A percentile compares a stretch with the other conserved stretches of the same genome.
Evolutionary conservation across 2,329 filamentous ascomycete genomes (phyloP).

Genomic region (Gremmenia infestans): DNA sequence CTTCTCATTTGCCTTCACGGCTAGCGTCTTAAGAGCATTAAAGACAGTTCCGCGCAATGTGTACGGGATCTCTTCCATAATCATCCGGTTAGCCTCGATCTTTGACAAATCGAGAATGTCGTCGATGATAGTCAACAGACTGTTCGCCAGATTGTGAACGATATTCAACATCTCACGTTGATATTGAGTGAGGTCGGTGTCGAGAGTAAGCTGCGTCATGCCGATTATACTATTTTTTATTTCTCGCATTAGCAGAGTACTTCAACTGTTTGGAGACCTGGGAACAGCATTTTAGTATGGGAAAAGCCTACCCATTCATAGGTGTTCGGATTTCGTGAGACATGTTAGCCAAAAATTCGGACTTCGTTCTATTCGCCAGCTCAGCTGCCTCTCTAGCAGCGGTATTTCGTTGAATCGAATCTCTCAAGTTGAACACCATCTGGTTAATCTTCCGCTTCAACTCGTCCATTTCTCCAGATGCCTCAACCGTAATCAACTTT

Average conservation of each 20-base stretch:
- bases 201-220: constrained; percentile 94
- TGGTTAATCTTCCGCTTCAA: constrained; percentile 98
- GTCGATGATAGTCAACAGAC: constrained; percentile 93
- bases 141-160: constrained; percentile 94
- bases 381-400: constrained; percentile 94
- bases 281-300: too few relatives aligned
- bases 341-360: constrained; percentile 98
- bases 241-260: neutral
- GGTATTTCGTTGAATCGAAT: constrained; percentile 95
- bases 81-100: constrained; percentile 95
- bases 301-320: constrained; percentile 44
- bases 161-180: constrained; percentile 98
- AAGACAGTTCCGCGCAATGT: constrained; percentile 92
- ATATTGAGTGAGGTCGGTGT: constrained; percentile 90
- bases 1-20: constrained; percentile 97
- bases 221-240: constrained; percentile 28
- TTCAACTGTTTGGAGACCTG: neutral
- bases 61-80: constrained; percentile 96
- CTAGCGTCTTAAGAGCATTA: constrained; percentile 92
- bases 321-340: constrained; percentile 96
- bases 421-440: constrained; percentile 93
- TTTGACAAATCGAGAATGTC: constrained; percentile 70
- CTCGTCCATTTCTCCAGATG: constrained; percentile 98
- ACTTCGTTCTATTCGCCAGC: constrained; percentile 95
- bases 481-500: constrained; percentile 93